Conservation (phyloP, 495 filamentous ascomycete species). For the Penicillium lagena region DNA sequence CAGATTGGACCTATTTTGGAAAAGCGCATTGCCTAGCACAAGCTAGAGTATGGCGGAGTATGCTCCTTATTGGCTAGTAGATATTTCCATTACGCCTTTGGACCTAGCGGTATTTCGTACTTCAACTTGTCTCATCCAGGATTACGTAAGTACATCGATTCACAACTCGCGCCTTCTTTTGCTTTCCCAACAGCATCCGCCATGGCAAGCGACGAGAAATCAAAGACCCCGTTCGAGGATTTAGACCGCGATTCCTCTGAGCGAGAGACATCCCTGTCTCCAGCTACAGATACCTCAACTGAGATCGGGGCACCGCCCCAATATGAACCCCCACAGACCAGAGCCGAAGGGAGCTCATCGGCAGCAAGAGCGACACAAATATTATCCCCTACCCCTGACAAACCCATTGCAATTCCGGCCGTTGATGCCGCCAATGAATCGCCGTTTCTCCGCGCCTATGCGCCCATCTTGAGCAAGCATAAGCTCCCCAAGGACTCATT, state of each 20-base stretch:
- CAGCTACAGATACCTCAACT: not conserved
- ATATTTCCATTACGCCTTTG: too few relatives aligned
- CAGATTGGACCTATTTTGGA: too few relatives aligned
- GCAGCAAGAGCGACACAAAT: not conserved
- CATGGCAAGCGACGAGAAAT: not conserved
- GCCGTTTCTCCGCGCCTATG: constrained; percentile 22
- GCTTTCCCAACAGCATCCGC: not conserved
- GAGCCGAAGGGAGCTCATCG: not conserved
- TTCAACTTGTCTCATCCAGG: too few relatives aligned
- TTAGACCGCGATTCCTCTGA: not conserved
- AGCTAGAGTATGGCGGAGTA: too few relatives aligned
- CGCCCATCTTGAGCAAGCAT: constrained; percentile 14
- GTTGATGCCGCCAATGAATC: constrained; percentile 11
- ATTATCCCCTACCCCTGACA: not conserved
- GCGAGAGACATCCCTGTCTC: not conserved
- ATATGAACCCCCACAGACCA: not conserved
- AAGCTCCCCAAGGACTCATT: constrained; percentile 21
- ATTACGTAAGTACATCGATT: too few relatives aligned
- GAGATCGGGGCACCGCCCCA: not conserved
- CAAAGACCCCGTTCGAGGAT: not conserved
- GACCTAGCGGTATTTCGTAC: too few relatives aligned
- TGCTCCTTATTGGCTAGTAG: too few relatives aligned
- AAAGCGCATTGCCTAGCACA: too few relatives aligned
- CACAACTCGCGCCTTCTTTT: too few relatives aligned
- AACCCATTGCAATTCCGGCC: constrained; percentile 24